Evolutionary conservation across 176 grass and related monocot genomes (phyloP).

Genomic region (Oryza officinalis): DNA sequence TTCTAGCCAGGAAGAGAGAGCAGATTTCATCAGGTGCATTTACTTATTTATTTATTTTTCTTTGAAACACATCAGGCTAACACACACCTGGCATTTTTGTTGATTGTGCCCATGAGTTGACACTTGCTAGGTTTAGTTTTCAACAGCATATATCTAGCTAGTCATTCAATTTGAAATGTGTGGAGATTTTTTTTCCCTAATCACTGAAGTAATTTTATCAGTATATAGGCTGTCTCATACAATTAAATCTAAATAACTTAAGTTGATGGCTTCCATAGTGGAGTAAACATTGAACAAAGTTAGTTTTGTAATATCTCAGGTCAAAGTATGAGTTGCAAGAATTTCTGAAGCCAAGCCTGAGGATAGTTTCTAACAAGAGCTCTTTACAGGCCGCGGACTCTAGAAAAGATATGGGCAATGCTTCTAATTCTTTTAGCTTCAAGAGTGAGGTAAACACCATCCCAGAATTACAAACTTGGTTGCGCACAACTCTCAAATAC

Average conservation of each 20-base stretch:
- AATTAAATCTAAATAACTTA: background rate
- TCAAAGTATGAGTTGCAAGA: conserved; percentile 78
- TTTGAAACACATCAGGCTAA: no score
- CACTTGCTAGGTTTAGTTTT: background rate
- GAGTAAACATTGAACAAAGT: background rate
- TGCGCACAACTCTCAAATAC: background rate
- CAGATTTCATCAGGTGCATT: conserved; percentile 68
- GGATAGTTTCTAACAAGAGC: conserved; percentile 52
- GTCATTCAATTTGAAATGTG: conserved; percentile 12
- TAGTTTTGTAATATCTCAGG: conserved; percentile 44
- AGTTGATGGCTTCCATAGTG: background rate
- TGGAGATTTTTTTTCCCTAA: background rate
- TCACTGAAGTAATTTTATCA: background rate
- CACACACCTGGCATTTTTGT: background rate
- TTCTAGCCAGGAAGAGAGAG: conserved; percentile 57
- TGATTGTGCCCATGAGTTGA: background rate
- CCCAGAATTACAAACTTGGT: background rate
- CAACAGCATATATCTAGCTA: conserved; percentile 1
- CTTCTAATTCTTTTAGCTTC: conserved; percentile 46
- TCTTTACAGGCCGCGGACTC: conserved; percentile 37
- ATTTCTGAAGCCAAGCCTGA: conserved; percentile 77
- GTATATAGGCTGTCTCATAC: background rate
- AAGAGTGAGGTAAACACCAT: conserved; percentile 51
- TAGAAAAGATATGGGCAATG: conserved; percentile 14
- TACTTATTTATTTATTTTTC: background rate